phyloP scores from a whole-genome alignment of 345 rosid genomes.

The Sapria himalayana region DNA sequence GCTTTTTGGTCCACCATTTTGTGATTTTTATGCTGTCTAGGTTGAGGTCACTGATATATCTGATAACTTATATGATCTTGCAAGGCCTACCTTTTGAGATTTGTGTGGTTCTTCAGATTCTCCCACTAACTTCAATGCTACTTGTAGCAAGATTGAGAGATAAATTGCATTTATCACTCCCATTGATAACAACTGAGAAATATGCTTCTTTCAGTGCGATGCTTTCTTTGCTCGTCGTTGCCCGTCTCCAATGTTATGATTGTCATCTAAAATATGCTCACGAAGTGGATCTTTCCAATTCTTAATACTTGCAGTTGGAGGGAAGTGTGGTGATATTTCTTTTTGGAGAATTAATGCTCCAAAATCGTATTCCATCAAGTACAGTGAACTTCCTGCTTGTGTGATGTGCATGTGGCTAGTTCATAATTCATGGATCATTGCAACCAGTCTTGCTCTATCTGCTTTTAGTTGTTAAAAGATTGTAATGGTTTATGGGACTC shows the following conservation, averaged over 20 bases:
- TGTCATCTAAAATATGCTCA: slow-evolving; percentile 17
- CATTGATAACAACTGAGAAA: slow-evolving; percentile 29
- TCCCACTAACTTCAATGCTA: no score
- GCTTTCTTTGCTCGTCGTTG: slow-evolving; percentile 39
- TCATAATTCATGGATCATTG: slow-evolving; percentile 56
- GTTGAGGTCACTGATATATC: no score
- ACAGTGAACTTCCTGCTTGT: slow-evolving; percentile 14
- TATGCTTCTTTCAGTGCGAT: slow-evolving; percentile 56
- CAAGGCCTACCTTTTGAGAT: no score
- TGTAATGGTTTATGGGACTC: slow-evolving; percentile 56
- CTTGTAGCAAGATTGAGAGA: not conserved
- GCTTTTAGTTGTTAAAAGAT: slow-evolving; percentile 28
- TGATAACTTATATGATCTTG: no score
- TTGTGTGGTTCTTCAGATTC: no score
- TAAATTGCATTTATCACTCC: slow-evolving; percentile 1
- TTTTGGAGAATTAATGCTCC: slow-evolving; percentile 62
- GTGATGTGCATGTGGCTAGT: slow-evolving; percentile 30
- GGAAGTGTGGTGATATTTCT: slow-evolving; percentile 60
- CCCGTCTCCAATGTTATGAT: slow-evolving; percentile 58
- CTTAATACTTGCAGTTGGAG: slow-evolving; percentile 78
- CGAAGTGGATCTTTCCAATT: slow-evolving; percentile 20
- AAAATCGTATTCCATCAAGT: slow-evolving; percentile 40
- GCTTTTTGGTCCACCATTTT: no score
- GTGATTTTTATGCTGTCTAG: no score
- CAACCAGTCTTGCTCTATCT: slow-evolving; percentile 36